Base-by-base conservation (phyloP, 139 green algal species). In the Chlorella sp. region DNA sequence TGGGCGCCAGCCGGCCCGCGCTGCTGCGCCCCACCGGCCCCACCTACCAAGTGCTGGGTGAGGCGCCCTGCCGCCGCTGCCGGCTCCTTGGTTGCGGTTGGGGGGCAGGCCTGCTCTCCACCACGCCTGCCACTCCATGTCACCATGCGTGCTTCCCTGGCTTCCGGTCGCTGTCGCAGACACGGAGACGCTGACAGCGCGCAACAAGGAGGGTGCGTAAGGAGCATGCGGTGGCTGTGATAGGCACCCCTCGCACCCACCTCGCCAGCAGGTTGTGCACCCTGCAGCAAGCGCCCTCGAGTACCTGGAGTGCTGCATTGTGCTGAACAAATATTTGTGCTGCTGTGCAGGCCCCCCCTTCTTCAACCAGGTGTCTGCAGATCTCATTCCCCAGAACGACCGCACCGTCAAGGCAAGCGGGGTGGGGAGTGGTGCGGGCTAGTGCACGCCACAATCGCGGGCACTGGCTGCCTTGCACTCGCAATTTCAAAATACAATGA, bases 31-130 rank as follows among this genome's bases (percentile, higher is more conserved):
- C 95, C 17, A 73, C 32, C 34, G 96, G 96, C 0, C 90, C 94
- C 67, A 98, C 98, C 46, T 98, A 93, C 83, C 95, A 98, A 76
- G 87, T 86, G 43, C 90, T 98, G 38, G 96, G 90, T 94, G 60
- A 26, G 75, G 19, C 44, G n/a, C 9, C 44, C 28, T 36, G n/a
- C n/a, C n/a, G n/a, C n/a, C n/a, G n/a, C n/a, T n/a, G n/a, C n/a
- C n/a, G n/a, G n/a, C n/a, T n/a, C n/a, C n/a, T n/a, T n/a, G n/a
- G n/a, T n/a, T n/a, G n/a, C n/a, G n/a, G n/a, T n/a, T n/a, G n/a
- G n/a, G n/a, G n/a, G n/a, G n/a, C n/a, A n/a, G n/a, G 40, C 70
- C 38, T 41, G 28, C 20, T 44, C 26, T n/a, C 69, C 69, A 5
- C 9, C 70, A 14, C 70, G 16, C 8, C 40, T 58, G 24, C 70